Evolutionary conservation across 805 yeast species (phyloP), one percentile per base, ranked within the genome.

Genomic region (Huiozyma naganishii): DNA sequence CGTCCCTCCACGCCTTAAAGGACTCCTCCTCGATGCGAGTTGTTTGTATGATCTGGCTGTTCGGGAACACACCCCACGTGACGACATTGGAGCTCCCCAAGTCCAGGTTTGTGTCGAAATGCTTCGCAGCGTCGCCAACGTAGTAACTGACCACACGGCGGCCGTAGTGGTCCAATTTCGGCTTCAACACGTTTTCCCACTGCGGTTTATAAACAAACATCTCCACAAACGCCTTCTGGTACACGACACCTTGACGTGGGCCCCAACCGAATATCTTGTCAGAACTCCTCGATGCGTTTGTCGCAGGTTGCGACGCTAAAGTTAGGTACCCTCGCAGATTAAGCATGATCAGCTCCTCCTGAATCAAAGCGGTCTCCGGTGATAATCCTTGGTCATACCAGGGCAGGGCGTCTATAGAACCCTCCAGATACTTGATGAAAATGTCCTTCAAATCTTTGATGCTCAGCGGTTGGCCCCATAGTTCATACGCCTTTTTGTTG

Each of bases 261-360:
- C 99, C 99, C 98, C 98, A 92, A 2, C 99, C 99, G 59, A 88
- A 82, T 29, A 90, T 79, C 45, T 78, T 79, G 65, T 92, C 97
- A n/a, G 77, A 70, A 6, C 95, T 83, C 35, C 71, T 71, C 34
- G 81, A 71, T 7, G 85, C 85, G 61, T 87, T 83, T 1, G 89
- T 82, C 0, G 96, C 92, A 3, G 99, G 99, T 65, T 92, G 99
- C 0, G 97, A 90, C 0, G 97, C 88, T 45, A 92, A 73, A 0
- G 99, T 85, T 67, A 90, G 83, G 68, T 74, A 77, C 4, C 87
- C 87, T 46, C 71, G 68, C 50, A 76, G 71, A 59, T 89, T 90
- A 54, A 92, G 66, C 54, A 79, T 80, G 43, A 89, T 78, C 37
- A 92, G 73, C 57, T 90, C 89, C 61, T 87, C 96, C 65, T 89